Evolutionary conservation across 805 yeast genomes (phyloP), one percentile per base, ranked within the genome.

Genomic region (Priceomyces medius): DNA sequence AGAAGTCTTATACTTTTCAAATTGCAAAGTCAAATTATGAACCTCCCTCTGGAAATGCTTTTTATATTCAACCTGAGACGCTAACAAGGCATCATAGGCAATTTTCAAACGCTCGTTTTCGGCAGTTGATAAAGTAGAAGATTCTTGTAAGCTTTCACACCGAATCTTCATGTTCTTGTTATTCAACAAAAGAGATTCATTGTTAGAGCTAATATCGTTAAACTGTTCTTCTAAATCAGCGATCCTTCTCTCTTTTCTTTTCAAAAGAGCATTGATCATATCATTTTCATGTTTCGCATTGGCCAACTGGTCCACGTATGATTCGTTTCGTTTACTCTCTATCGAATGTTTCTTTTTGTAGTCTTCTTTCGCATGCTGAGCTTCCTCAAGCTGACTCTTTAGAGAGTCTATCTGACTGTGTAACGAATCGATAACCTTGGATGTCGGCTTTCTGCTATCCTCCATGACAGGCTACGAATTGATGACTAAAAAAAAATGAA

Each of bases 251-350:
- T 85, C 88, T 53, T 85, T 85, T 39, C 95, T 68, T 46, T 76
- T 79, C 44, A 87, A 63, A 47, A 85, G 64, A 1, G 88, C 80
- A 52, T 77, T 82, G 32, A 84, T 70, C 67, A 83, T 83, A 48
- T 85, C 89, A 51, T 83, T 83, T 53, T 88, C 91, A 58, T 85
- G 90, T 59, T 83, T 83, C 28, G 85, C 68, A 47, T 81, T 81
- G 21, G 88, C 79, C 45, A 82, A 61, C 59, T 81, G 85, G 51
- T 82, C 88, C 26, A 79, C 72, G 40, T 76, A 65, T 41, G 74
- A 66, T 49, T 77, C 81, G 51, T 81, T 66, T 61, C 78, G 71
- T 53, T 71, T 61, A 48, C 72, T 49, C 40, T 73, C 53, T 20
- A 72, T 63, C 38, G 77, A 71, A 51, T 72, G 66, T 45, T 81